Percentiles rank a stretch among this genome's conserved stretches.
Evolutionary conservation across 2,329 filamentous ascomycete genomes (phyloP).

Genomic region (Epichloe elymi): DNA sequence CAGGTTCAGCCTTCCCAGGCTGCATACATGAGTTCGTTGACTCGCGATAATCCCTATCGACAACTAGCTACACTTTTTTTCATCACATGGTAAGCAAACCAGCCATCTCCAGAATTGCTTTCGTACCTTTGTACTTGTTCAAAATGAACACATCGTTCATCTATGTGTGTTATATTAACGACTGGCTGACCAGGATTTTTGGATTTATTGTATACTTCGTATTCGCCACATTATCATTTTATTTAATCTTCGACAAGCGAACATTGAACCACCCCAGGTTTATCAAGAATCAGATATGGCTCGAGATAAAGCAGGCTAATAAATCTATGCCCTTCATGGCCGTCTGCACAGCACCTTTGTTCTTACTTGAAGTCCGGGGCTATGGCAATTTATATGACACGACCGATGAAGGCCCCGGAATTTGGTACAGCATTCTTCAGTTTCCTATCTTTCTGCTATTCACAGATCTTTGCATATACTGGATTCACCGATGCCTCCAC

Average conservation of each 20-base stretch:
- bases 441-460: conserved; percentile 82
- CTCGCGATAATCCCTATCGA: conserved; percentile 63
- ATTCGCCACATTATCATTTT: too few relatives aligned
- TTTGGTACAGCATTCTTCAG: conserved; percentile 67
- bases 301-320: conserved; percentile 40
- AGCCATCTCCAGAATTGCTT: neutral
- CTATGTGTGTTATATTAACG: too few relatives aligned
- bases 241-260: too few relatives aligned
- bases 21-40: conserved; percentile 67
- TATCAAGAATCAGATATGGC: too few relatives aligned
- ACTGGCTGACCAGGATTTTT: too few relatives aligned
- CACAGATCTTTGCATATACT: conserved; percentile 53
- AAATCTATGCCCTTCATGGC: conserved; percentile 71
- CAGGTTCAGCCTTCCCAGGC: conserved; percentile 49
- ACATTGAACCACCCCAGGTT: too few relatives aligned
- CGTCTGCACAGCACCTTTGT: conserved; percentile 65
- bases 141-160: neutral
- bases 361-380: conserved; percentile 71
- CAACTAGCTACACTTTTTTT: conserved; percentile 64
- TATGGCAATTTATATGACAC: conserved; percentile 79
- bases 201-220: too few relatives aligned
- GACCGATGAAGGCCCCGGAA: conserved; percentile 59
- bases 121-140: neutral
- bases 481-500: too few relatives aligned
- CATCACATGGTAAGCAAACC: conserved; percentile 64